phyloP scores from a whole-genome alignment of 331 rosid genomes.

The Cucumis variabilis region DNA sequence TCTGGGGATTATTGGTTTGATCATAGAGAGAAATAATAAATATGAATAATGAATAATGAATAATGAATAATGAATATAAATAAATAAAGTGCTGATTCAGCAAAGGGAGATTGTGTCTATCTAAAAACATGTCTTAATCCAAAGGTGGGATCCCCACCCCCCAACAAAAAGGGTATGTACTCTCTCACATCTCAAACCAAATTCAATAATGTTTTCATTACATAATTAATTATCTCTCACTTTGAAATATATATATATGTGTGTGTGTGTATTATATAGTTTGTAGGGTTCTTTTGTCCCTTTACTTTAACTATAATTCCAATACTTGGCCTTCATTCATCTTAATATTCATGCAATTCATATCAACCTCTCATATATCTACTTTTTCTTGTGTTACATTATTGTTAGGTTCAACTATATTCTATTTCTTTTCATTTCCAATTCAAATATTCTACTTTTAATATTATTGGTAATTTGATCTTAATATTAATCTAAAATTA shows the following conservation, averaged over 20 bases:
- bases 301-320: not conserved
- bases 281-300: not conserved
- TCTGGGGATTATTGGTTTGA: not conserved
- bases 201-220: not conserved
- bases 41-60: too few species aligned
- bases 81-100: not conserved
- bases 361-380: not conserved
- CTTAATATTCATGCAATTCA: not conserved
- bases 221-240: not conserved
- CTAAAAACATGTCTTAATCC: conserved; percentile 25
- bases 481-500: too few species aligned
- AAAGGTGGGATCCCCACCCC: not conserved
- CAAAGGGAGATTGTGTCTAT: conserved; percentile 22
- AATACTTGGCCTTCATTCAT: not conserved
- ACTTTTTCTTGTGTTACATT: too few species aligned
- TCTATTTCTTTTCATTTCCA: not conserved
- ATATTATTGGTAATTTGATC: too few species aligned
- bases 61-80: too few species aligned
- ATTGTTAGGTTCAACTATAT: not conserved
- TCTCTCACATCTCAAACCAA: not conserved
- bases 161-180: not conserved
- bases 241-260: not conserved
- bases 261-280: not conserved
- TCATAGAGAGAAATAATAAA: too few species aligned
- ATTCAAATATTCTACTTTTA: too few species aligned